Evolutionary conservation across 1,284 basidiomycete genomes (phyloP), one percentile per base, ranked within the genome.

Genomic region (Termitomyces sp.): DNA sequence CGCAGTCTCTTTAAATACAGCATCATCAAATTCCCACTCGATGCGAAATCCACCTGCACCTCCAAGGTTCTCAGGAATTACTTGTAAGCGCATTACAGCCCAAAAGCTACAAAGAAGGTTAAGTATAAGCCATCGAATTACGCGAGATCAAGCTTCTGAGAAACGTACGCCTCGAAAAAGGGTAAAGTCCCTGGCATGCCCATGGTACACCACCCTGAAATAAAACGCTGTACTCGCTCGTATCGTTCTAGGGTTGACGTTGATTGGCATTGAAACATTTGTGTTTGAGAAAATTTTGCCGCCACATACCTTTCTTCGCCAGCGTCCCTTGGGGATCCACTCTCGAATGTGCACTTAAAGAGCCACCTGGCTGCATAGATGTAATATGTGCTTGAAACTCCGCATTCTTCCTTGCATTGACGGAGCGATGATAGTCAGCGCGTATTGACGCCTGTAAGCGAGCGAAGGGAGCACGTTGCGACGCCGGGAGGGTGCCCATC

Each of bases 1-100:
- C 87, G 85, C 88, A 60, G 88, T 78, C 69, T 91, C 88, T 64
- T 88, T 87, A 70, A 90, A 87, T 28, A 91, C 86, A 31, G 87
- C 87, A 70, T 91, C 88, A 65, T 91, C 88, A 35, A 91, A 74
- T 69, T 88, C 84, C 88, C 88, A 91, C 65, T 84, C 77, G 53
- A 90, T 81, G 62, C 75, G 74, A 61, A 73, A 73, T 45, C 67
- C 67, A 41, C 86, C 88, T 47, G 87, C 85, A 54, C 88, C 88
- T 49, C 88, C 88, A 38, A 88, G 73, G 44, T 79, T 74, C 62
- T 84, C 78, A 52, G 88, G 85, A 41, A 90, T 74, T 19, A 81
- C 78, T 64, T 88, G 86, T 28, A 91, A 70, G 59, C 87, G 77
- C 76, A 91, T 78, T 60, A 86, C 70, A 26, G 82, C 84, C 85